Base-by-base conservation (phyloP, 192 early-diverging fungal species). In the Rhizophagus sp. region DNA sequence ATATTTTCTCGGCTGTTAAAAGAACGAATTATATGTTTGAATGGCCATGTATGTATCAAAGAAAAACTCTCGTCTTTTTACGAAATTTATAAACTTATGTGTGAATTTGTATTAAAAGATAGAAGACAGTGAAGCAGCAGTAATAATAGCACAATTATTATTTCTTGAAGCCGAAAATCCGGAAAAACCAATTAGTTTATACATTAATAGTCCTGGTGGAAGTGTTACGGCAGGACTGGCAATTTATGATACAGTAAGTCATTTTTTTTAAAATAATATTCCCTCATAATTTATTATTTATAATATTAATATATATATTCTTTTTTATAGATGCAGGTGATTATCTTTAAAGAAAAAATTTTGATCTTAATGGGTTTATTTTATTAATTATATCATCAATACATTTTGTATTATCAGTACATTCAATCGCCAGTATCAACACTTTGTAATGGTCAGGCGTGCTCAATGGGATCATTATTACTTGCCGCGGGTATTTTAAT, bases 151-250 rank as follows among this genome's bases (percentile, higher is more conserved):
- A 2, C 96, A 98, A 83, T 86, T 99, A 15, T 85, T 99, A 75
- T 98, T 97, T 80, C 88, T 98, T 25, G 98, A 99, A 81, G 93
- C 96, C 8, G 97, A 97, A 85, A 95, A 96, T 79, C 93, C 95
- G 41, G 94, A 94, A 66, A 98, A 98, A 84, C 94, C 95, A 27
- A 95, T 99, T 78, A 92, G 91, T 49, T 87, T 99, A 70, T 99
- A 99, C 84, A 97, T 99, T 87, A 99, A 99, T 85, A 96, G 95
- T 52, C 98, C 98, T 15, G 97, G 98, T 50, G 97, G 98, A 73
- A 93, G 90, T 83, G 97, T 99, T 12, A 99, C 97, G 3, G 90
- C 96, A 15, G 98, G 97, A 13, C 91, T 99, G 94, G 94, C 95
- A 15, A 96, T 96, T 68, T 97, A 97, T 84, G 94, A 96, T 82